Conservation (phyloP, 2,329 filamentous ascomycete species). For the Colletotrichum sp. region DNA sequence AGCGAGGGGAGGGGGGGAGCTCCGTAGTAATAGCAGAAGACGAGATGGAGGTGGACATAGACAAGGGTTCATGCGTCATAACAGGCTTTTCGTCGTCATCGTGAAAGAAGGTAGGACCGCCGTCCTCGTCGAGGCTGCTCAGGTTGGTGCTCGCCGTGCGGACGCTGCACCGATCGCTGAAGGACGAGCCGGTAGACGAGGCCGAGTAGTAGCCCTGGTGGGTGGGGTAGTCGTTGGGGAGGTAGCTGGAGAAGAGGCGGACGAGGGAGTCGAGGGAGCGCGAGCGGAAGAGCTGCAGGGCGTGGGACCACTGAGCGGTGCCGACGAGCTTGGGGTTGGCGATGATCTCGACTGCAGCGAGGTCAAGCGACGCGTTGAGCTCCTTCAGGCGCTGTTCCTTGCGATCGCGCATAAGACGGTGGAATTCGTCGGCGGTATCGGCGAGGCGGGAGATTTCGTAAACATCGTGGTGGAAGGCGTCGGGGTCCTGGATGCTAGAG, state of each 20-base stretch:
- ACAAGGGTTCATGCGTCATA: constrained; percentile 51
- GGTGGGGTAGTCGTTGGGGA: constrained; percentile 52
- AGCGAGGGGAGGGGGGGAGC: constrained; percentile 52
- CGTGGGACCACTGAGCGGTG: constrained; percentile 63
- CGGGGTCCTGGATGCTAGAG: constrained; percentile 61
- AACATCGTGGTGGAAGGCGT: constrained; percentile 67
- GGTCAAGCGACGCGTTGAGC: constrained; percentile 60
- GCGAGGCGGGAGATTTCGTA: constrained; percentile 61
- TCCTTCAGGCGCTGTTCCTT: constrained; percentile 59
- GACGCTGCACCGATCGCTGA: constrained; percentile 41
- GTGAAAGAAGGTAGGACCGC: constrained; percentile 43
- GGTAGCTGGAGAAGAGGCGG: constrained; percentile 63
- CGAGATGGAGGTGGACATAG: constrained; percentile 31
- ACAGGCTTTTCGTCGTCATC: constrained; percentile 40
- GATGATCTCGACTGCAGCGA: constrained; percentile 65
- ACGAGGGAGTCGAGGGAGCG: constrained; percentile 65
- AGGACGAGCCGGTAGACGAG: constrained; percentile 40
- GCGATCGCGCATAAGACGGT: constrained; percentile 57
- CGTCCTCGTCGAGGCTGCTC: constrained; percentile 41
- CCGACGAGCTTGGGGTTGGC: constrained; percentile 64
- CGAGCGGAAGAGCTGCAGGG: constrained; percentile 63
- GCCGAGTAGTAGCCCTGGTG: constrained; percentile 39
- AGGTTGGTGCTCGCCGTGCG: constrained; percentile 41
- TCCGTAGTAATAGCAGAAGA: constrained; percentile 30
- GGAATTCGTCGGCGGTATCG: constrained; percentile 56